Conservation (phyloP, 306 rosid genomes). For the Acacia crassicarpa region DNA sequence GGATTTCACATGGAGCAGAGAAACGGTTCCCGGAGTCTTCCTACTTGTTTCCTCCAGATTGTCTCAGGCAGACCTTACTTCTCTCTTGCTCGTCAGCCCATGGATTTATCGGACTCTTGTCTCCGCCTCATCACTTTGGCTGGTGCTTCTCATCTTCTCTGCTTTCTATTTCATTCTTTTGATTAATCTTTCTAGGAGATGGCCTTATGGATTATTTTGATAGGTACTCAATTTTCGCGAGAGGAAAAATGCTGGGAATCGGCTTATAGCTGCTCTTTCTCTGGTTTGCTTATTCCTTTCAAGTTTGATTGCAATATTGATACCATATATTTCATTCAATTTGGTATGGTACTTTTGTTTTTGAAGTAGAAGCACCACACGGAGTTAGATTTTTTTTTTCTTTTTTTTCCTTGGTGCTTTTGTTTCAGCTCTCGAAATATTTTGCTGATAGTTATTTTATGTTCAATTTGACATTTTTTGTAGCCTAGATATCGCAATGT, state of each 20-base stretch:
- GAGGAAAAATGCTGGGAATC: constrained; percentile 65
- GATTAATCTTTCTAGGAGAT: neutral
- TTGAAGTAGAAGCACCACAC: neutral
- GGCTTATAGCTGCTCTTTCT: constrained; percentile 67
- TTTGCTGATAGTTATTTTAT: constrained; percentile 25
- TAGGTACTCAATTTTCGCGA: constrained; percentile 68
- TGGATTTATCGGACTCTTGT: constrained; percentile 58
- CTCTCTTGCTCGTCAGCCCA: constrained; percentile 66
- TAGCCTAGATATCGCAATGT: constrained; percentile 65
- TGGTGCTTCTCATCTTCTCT: constrained; percentile 34
- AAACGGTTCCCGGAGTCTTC: constrained; percentile 63
- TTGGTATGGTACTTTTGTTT: neutral
- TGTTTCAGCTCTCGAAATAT: neutral
- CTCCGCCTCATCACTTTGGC: constrained; percentile 65
- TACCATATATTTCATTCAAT: neutral
- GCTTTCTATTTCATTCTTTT: neutral
- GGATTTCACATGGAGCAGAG: constrained; percentile 59
- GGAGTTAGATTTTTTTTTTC: neutral
- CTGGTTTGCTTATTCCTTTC: constrained; percentile 45
- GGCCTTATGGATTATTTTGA: neutral
- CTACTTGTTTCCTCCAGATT: constrained; percentile 55
- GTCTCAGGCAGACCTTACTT: constrained; percentile 55
- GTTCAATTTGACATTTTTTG: constrained; percentile 31
- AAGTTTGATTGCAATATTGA: neutral
- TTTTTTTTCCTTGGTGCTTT: neutral